phyloP scores from a whole-genome alignment of 2,329 filamentous ascomycete species.

The Neospermospora avenae region DNA sequence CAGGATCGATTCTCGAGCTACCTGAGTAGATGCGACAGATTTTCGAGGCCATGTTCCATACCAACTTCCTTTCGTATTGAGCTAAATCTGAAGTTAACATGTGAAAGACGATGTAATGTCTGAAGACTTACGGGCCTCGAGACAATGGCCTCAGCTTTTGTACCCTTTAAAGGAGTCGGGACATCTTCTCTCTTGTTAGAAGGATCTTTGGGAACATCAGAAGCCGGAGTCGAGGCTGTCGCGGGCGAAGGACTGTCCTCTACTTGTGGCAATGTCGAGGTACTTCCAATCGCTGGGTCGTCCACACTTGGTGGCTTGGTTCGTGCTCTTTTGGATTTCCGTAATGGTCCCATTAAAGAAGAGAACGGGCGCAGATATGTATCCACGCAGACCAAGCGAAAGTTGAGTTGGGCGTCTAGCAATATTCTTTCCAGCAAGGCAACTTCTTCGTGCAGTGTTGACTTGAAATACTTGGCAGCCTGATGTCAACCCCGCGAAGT shows the following conservation, averaged over 20 bases:
- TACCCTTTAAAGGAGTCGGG: constrained; percentile 11
- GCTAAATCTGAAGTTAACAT: constrained; percentile 17
- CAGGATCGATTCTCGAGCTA: constrained; percentile 59
- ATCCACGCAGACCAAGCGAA: constrained; percentile 1
- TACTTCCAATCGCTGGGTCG: constrained; percentile 11
- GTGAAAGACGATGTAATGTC: neutral
- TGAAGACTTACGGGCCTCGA: constrained; percentile 16
- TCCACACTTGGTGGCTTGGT: constrained; percentile 26
- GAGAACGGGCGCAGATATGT: constrained; percentile 1
- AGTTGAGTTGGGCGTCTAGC: neutral
- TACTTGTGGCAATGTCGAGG: neutral
- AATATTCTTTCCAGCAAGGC: neutral
- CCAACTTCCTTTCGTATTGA: constrained; percentile 47
- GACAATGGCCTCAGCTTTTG: constrained; percentile 12
- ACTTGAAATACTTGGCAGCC: constrained; percentile 8
- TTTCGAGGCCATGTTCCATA: constrained; percentile 61
- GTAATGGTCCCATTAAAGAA: constrained; percentile 31
- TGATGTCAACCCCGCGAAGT: constrained; percentile 5
- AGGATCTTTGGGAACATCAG: constrained; percentile 9
- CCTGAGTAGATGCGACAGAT: constrained; percentile 55
- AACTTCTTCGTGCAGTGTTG: neutral
- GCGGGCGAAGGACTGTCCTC: constrained; percentile 12
- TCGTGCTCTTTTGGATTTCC: constrained; percentile 26
- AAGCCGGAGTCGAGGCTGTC: constrained; percentile 6
- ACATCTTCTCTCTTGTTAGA: constrained; percentile 13